Base-by-base conservation (phyloP, 2,329 filamentous ascomycete genomes). In the Nemania diffusa region DNA sequence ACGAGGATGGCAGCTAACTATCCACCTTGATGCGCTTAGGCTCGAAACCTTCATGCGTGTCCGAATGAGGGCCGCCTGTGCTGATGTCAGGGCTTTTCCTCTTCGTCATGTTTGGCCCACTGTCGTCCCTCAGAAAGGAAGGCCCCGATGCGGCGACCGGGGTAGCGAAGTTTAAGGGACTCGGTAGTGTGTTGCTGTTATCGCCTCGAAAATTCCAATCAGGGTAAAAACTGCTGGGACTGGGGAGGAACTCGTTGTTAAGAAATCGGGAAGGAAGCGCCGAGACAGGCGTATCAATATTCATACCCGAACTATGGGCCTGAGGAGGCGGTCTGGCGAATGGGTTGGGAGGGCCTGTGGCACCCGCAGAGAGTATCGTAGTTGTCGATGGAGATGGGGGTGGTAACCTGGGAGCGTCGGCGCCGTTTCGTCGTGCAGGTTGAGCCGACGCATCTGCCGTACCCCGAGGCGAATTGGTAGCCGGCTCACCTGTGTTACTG, bases 241-340 rank as follows among this genome's bases (percentile, higher is more conserved):
- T 97, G 0, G 96, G 94, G 17, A 98, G 84, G 61, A 97, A 89
- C 40, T 94, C 93, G 71, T 92, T 93, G 65, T 90, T 91, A 73
- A 98, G 90, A 79, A 98, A 97, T 46, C 95, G 89, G 57, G 93
- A 97, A 0, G 96, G 96, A 11, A 99, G 84, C 3, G 95, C 94
- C 1, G 94, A 97, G n/a, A 97, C 94, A 0, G 96, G 96, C 0
- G 96, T 96, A 76, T 96, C 90, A 52, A 88, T 87, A 69, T 81
- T 81, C 79, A 88, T 90, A 63, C 82, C 82, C 57, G 78, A 82
- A 67, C 75, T 82, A 73, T 86, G 88, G 64, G 88, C 85, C 29
- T 94, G 92, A 4, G 92, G 93, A 27, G 90, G 87, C 0, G 95
- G 96, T 48, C 95, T 87, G 7, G 96, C 96, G 78, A 98, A 99